Conservation (phyloP, 495 filamentous ascomycete genomes). For the Cairneyella variabilis region DNA sequence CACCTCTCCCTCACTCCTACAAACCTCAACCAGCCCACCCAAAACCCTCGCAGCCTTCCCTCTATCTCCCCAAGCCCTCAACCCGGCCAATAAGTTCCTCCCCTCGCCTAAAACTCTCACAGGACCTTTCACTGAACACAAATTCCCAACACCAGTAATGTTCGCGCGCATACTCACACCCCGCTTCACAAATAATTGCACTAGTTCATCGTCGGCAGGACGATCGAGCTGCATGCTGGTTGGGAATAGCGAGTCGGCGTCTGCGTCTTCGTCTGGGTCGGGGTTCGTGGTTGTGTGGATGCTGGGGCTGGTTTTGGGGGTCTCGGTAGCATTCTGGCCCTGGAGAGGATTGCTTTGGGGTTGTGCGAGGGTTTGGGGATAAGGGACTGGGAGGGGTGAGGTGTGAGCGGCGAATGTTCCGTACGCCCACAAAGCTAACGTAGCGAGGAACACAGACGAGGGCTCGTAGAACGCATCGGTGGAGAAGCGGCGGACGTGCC, state of each 20-base stretch:
- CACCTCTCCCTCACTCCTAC: no score
- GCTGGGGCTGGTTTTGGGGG: neutral
- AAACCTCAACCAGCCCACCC: conserved; percentile 3
- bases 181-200: conserved; percentile 47
- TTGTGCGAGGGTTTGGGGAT: neutral
- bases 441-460: conserved; percentile 41
- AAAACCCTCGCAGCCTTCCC: conserved; percentile 2
- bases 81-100: conserved; percentile 34
- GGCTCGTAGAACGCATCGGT: conserved; percentile 49
- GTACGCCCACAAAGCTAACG: conserved; percentile 51
- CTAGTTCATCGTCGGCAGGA: conserved; percentile 51
- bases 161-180: conserved; percentile 45
- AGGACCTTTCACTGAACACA: conserved; percentile 41
- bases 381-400: neutral
- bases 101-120: conserved; percentile 38
- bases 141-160: conserved; percentile 47
- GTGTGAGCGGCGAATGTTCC: conserved; percentile 26
- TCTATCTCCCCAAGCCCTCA: conserved; percentile 23
- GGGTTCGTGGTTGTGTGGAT: conserved; percentile 4
- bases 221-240: conserved; percentile 47
- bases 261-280: neutral
- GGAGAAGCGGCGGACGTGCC: conserved; percentile 46
- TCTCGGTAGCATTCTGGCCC: neutral
- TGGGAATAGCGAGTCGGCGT: conserved; percentile 14
- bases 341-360: neutral